Evolutionary conservation across 768 basidiomycete genomes (phyloP), one percentile per base, ranked within the genome.

Genomic region (Macrocybe gigantea): DNA sequence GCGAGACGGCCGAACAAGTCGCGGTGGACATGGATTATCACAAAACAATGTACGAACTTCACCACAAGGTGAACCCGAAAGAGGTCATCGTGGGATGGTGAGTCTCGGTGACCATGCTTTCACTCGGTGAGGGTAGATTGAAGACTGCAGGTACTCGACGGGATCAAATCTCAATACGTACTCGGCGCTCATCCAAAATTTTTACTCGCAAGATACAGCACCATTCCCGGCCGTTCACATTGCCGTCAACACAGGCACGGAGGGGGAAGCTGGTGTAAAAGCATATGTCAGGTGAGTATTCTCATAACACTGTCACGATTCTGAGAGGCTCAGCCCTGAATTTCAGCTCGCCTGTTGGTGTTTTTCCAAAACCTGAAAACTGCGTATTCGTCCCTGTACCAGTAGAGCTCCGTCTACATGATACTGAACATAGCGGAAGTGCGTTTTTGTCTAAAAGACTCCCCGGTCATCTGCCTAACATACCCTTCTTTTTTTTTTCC

Each of bases 21-120:
- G 92, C 91, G 4, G 88, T 98, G 51, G 94, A 98, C 63, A 92
- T 93, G 83, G 93, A 95, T 44, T 96, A 97, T 67, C 93, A 94
- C 63, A 82, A 85, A 55, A 80, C 83, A 37, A 92, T 97, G 88
- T 89, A 88, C 58, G 93, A 97, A 52, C 74, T 97, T 44, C 82
- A 91, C 67, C 80, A 83, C 61, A 90, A 82, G 65, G 88, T 84
- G 42, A 87, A 80, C 62, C 83, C 88, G 30, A 86, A 84, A 61
- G 92, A 95, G 64, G 80, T 83, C 44, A 93, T 97, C 55, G 92
- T 98, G 37, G 95, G 95, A 55, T 98, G 95, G 95, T 96, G 59
- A 52, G 83, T 74, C 35, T 35, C 13, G 40, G 43, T 31, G 32
- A 33, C 53, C 36, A 15, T 42, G 31, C 48, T 38, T 47, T 29